A percentile compares a stretch with the other conserved stretches of the same genome.
Evolutionary conservation across 257 asterid species (phyloP).

Genomic region (Rubia yunnanensis): DNA sequence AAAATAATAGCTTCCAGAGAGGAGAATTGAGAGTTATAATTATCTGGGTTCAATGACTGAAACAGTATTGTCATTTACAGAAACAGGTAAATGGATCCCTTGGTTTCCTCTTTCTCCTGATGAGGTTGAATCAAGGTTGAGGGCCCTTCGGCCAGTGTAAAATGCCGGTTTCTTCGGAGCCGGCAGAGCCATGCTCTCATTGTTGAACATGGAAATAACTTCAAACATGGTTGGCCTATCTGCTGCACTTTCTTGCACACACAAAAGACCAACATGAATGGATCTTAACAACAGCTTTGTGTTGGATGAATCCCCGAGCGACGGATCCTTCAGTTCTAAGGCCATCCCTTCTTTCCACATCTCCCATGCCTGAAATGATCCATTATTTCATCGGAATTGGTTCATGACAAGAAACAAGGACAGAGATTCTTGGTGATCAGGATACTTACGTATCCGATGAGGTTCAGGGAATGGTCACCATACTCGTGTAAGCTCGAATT

Average conservation of each 20-base stretch:
- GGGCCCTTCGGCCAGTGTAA: conserved; percentile 26
- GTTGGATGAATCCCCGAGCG: conserved; percentile 24
- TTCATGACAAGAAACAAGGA: background rate
- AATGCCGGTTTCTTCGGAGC: conserved; percentile 36
- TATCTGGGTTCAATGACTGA: background rate
- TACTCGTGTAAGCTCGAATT: background rate
- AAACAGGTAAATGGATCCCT: conserved; percentile 10
- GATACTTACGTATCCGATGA: conserved; percentile 35
- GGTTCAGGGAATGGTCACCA: background rate
- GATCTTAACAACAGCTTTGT: conserved; percentile 28
- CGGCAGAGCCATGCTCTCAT: conserved; percentile 21
- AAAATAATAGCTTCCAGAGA: no score
- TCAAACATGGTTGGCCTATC: conserved; percentile 47
- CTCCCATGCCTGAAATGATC: conserved; percentile 50
- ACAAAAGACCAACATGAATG: conserved; percentile 42
- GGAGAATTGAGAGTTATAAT: no score
- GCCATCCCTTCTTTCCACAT: conserved; percentile 33
- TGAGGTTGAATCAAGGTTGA: conserved; percentile 9
- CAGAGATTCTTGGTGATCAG: background rate
- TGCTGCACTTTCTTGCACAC: conserved; percentile 38
- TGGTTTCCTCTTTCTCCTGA: conserved; percentile 1
- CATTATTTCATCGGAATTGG: background rate
- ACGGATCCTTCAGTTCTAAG: conserved; percentile 34
- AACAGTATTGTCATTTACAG: background rate
- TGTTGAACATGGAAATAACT: conserved; percentile 37